These are phyloP conservation scores for Axilococcus clingmanii DNA, from an alignment of 139 green algal genomes.

Conservation along the genomic window DNA sequence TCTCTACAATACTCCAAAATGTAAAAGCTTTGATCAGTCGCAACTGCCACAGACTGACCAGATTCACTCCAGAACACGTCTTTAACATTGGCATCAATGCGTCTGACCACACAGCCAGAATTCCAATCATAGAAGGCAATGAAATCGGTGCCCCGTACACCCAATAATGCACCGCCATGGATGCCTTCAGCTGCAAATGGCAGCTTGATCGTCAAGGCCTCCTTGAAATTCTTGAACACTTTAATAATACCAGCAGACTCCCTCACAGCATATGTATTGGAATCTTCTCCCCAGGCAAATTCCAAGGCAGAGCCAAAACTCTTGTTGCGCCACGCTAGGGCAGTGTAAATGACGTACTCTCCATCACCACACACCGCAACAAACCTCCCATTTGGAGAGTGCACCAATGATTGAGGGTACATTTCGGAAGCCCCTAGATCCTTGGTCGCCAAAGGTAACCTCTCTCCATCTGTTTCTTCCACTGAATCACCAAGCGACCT, in stretches of 20 bases:
- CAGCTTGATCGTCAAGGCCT: constrained; percentile 65
- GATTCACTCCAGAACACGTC: constrained; percentile 81
- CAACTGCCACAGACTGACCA: constrained; percentile 76
- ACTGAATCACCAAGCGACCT: constrained; percentile 65
- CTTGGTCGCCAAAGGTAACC: constrained; percentile 93
- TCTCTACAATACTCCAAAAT: constrained; percentile 69
- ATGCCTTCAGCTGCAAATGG: constrained; percentile 79
- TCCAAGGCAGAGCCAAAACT: constrained; percentile 81
- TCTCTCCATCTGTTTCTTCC: constrained; percentile 43
- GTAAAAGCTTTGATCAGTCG: constrained; percentile 74
- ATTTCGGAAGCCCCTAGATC: constrained; percentile 90
- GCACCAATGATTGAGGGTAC: constrained; percentile 83
- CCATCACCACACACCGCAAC: constrained; percentile 85
- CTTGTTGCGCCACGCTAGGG: constrained; percentile 98
- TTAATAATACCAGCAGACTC: constrained; percentile 23
- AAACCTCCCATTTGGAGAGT: constrained; percentile 97
- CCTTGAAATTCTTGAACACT: constrained; percentile 69
- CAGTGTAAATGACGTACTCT: constrained; percentile 99
- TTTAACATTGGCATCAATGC: constrained; percentile 79
- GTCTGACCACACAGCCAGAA: constrained; percentile 59
- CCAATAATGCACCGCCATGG: constrained; percentile 78
- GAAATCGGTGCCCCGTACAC: constrained; percentile 72
- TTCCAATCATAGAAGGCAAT: constrained; percentile 97
- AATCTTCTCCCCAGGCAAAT: constrained; percentile 89
- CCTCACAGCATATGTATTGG: constrained; percentile 77